Evolutionary conservation across 148 eudicot species (phyloP), one percentile per base, ranked within the genome.

Genomic region (Silene latifolia): DNA sequence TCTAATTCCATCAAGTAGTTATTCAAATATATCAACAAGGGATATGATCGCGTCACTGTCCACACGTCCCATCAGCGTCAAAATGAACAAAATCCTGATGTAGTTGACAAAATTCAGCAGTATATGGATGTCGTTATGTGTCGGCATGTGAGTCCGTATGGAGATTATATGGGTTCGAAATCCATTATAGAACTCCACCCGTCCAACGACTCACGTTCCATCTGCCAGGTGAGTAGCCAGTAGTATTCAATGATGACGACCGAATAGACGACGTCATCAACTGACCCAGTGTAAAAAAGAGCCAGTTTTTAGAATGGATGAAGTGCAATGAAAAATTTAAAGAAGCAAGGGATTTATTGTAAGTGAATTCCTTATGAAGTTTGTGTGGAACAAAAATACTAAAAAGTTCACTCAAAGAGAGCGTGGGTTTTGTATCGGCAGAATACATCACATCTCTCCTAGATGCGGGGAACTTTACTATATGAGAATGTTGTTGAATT

Each of bases 1-100:
- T n/a, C n/a, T n/a, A n/a, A n/a, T n/a, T n/a, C n/a, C n/a, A n/a
- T n/a, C n/a, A n/a, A n/a, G n/a, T n/a, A n/a, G n/a, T n/a, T n/a
- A n/a, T 58, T 58, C 62, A 58, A 58, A 14, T 58, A 58, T 9
- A 58, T 58, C 62, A 58, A 58, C 62, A 58, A 58, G 14, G 62
- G 62, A 7, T 18, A 17, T 17, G 21, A 58, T 58, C 62, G 62
- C 1, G 62, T 58, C 20, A 58, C 62, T 15, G 8, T 58, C 62
- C 62, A 58, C 7, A 6, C 62, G 4, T 17, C 62, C 8, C 62
- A 58, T 17, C 11, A 15, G 9, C 21, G 62, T 58, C 62, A 5
- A 18, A 58, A n/a, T 19, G 62, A 18, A 58, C 20, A n/a, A 9
- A 19, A 58, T 58, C 62, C 62, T 7, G 23, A n/a, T 2, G 23